Conservation (phyloP, 768 basidiomycete species). For the Leccinum truebloodii region DNA sequence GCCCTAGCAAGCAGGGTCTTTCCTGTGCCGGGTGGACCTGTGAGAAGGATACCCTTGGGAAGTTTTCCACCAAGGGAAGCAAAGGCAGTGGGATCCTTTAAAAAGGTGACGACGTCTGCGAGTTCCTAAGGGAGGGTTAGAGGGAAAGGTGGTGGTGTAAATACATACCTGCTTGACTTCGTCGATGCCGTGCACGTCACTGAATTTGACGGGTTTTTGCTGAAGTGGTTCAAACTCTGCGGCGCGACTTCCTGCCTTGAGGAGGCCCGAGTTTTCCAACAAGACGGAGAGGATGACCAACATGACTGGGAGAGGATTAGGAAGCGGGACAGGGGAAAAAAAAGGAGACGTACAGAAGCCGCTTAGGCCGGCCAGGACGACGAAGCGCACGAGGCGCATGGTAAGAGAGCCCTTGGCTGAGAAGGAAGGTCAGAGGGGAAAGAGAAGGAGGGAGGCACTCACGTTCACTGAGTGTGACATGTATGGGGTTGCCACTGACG, state of each 20-base stretch:
- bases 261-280: constrained; percentile 89
- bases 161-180: constrained; percentile 87
- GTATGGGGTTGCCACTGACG: constrained; percentile 60
- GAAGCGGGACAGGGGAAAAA: not conserved
- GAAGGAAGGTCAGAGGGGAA: not conserved
- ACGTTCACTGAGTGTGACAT: constrained; percentile 85
- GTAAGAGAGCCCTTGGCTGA: constrained; percentile 71
- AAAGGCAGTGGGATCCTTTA: constrained; percentile 91
- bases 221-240: constrained; percentile 81
- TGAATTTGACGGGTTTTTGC: constrained; percentile 85
- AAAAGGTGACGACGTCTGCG: constrained; percentile 91
- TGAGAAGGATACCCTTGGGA: constrained; percentile 89
- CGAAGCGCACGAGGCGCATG: constrained; percentile 61
- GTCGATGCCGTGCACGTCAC: constrained; percentile 96
- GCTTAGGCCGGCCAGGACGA: constrained; percentile 53
- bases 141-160: not conserved
- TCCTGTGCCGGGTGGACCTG: constrained; percentile 93
- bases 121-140: constrained; percentile 60
- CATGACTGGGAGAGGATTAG: constrained; percentile 51
- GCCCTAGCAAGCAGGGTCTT: constrained; percentile 85
- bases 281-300: constrained; percentile 86
- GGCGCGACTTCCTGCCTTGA: constrained; percentile 83
- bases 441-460: constrained; percentile 30
- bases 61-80: constrained; percentile 90
- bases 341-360: constrained; percentile 60